Conservation (phyloP, 2,329 filamentous ascomycete genomes). For the Cryoendolithus antarcticus region DNA sequence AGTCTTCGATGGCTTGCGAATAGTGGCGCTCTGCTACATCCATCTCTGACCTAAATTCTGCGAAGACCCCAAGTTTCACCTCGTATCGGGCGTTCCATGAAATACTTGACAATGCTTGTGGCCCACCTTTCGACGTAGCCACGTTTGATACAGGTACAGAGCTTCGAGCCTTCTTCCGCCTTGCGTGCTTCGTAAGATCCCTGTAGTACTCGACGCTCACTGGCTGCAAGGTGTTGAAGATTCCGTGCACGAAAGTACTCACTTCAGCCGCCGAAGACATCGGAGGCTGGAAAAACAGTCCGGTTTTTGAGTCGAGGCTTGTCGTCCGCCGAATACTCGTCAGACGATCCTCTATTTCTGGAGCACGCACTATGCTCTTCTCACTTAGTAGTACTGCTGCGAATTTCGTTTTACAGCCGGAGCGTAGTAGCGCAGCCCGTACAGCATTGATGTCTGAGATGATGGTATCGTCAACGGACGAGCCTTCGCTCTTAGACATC, state of each 20-base stretch:
- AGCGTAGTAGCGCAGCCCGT: conserved; percentile 54
- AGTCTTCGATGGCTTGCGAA: conserved; percentile 70
- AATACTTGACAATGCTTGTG: conserved; percentile 68
- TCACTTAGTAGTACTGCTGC: conserved; percentile 69
- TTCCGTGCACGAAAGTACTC: conserved; percentile 57
- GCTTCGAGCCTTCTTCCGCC: conserved; percentile 71
- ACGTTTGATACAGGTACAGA: conserved; percentile 51
- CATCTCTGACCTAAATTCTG: conserved; percentile 87
- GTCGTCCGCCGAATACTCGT: conserved; percentile 68
- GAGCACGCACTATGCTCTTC: conserved; percentile 44
- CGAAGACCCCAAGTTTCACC: conserved; percentile 81
- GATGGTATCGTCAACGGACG: conserved; percentile 61
- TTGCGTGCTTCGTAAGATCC: conserved; percentile 81
- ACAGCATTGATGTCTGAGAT: conserved; percentile 76
- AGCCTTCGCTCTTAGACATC: conserved; percentile 51
- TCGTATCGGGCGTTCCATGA: conserved; percentile 94
- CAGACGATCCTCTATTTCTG: conserved; percentile 62
- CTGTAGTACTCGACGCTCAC: conserved; percentile 80
- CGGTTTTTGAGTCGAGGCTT: conserved; percentile 67
- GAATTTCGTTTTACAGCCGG: conserved; percentile 66
- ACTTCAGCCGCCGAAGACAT: conserved; percentile 60
- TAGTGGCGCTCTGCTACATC: conserved; percentile 77
- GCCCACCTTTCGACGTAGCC: conserved; percentile 58
- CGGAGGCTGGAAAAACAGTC: conserved; percentile 68
- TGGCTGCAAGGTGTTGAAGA: conserved; percentile 61